Percentiles rank a stretch among this genome's conserved stretches.
Evolutionary conservation across 352 stramenopile species (phyloP).

Genomic region (Globisporangium recalcitrans): DNA sequence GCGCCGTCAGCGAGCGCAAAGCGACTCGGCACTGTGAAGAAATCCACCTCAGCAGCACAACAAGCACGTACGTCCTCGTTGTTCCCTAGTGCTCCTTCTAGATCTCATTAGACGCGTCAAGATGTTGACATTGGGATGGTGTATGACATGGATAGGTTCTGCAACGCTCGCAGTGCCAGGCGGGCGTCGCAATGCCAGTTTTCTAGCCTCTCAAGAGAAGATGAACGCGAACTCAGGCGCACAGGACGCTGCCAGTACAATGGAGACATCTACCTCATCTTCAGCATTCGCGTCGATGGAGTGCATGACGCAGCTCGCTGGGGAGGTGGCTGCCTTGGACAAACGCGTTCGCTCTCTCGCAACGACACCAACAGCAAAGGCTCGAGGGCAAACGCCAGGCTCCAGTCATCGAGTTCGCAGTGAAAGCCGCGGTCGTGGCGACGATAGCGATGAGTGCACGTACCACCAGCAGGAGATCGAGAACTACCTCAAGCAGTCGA

Average conservation of each 20-base stretch:
- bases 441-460: slow-evolving; percentile 11
- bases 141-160: not conserved
- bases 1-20: not conserved
- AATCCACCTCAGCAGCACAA: not conserved
- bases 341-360: slow-evolving; percentile 20
- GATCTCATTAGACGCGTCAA: too few relatives aligned
- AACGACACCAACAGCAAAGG: not conserved
- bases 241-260: not conserved
- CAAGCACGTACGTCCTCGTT: not conserved
- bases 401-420: not conserved
- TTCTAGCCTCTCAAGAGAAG: too few relatives aligned
- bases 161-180: not conserved
- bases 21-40: not conserved
- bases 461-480: slow-evolving; percentile 40
- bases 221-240: not conserved
- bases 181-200: not conserved
- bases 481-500: slow-evolving; percentile 42
- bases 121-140: too few relatives aligned
- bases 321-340: slow-evolving; percentile 24
- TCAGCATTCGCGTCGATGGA: slow-evolving; percentile 6
- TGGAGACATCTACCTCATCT: not conserved
- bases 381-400: not conserved
- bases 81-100: too few relatives aligned
- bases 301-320: slow-evolving; percentile 21
- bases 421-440: not conserved